phyloP scores from a whole-genome alignment of 805 yeast species.

The Myxozyma nipponensis region DNA sequence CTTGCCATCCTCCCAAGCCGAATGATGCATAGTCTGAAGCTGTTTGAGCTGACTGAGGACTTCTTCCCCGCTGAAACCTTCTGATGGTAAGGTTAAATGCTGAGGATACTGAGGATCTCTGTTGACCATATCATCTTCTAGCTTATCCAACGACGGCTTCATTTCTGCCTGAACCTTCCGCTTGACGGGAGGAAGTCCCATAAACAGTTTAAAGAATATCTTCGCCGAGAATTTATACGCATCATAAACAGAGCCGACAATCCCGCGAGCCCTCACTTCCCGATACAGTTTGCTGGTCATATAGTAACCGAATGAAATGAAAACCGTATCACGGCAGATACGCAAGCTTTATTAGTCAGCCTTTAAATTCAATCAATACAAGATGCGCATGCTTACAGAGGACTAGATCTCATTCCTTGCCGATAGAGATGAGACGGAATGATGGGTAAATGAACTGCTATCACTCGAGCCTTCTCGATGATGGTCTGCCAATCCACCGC shows the following conservation, averaged over 20 bases:
- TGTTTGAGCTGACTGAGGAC: constrained; percentile 52
- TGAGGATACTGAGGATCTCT: constrained; percentile 42
- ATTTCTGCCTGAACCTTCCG: constrained; percentile 61
- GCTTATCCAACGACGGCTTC: constrained; percentile 41
- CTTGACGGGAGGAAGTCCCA: constrained; percentile 51
- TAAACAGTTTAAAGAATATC: constrained; percentile 30
- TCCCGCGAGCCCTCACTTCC: constrained; percentile 32
- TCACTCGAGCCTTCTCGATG: too few species aligned
- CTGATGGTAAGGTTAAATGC: constrained; percentile 48
- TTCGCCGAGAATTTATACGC: constrained; percentile 8
- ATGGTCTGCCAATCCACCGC: too few species aligned
- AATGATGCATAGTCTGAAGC: constrained; percentile 48
- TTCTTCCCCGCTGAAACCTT: constrained; percentile 50
- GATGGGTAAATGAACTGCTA: too few species aligned
- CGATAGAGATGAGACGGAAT: too few species aligned
- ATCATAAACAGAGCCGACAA: constrained; percentile 8
- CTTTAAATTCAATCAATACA: too few species aligned
- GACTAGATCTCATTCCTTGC: not conserved
- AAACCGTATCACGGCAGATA: constrained; percentile 9
- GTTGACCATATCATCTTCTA: constrained; percentile 58
- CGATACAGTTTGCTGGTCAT: constrained; percentile 11
- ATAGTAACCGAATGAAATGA: constrained; percentile 9
- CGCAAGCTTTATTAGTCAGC: not conserved
- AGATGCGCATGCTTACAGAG: not conserved
- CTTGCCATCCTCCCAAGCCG: constrained; percentile 80